phyloP scores from a whole-genome alignment of 106 monocot species.

The Apostasia ramifera region DNA sequence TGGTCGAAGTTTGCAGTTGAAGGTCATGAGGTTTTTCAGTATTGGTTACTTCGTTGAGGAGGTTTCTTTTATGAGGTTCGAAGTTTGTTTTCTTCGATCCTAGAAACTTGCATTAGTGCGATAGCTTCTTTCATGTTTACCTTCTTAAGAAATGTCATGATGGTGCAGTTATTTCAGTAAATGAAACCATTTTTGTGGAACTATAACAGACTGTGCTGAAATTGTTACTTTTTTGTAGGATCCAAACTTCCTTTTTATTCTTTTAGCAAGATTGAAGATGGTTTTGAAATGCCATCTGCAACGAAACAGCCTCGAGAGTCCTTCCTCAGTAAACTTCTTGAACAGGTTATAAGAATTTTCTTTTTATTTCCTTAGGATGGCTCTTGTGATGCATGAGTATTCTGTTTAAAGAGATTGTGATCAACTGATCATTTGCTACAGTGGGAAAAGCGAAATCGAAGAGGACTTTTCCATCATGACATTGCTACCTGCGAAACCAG shows the following conservation, averaged over 20 bases:
- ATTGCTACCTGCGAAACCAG: slow-evolving; percentile 21
- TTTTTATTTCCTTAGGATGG: neutral
- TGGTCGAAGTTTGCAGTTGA: too few species aligned
- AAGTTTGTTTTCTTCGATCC: too few species aligned
- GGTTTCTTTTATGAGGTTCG: too few species aligned
- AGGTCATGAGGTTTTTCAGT: too few species aligned
- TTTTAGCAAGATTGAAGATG: slow-evolving; percentile 12
- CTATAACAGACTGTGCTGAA: too few species aligned
- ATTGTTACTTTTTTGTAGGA: neutral
- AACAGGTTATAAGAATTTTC: slow-evolving; percentile 7
- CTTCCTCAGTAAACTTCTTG: slow-evolving; percentile 24
- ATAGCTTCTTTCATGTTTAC: too few species aligned
- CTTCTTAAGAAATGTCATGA: too few species aligned
- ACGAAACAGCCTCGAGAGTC: slow-evolving; percentile 6
- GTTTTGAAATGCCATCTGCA: neutral
- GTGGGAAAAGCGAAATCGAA: slow-evolving; percentile 28
- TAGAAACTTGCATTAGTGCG: too few species aligned
- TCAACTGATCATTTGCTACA: neutral
- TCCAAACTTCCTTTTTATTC: slow-evolving; percentile 5
- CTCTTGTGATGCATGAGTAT: neutral
- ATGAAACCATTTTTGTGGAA: too few species aligned
- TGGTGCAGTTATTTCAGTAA: too few species aligned
- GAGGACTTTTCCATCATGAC: slow-evolving; percentile 37
- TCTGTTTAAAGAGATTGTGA: neutral
- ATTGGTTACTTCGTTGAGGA: too few species aligned